Evolutionary conservation across 2,329 filamentous ascomycete species (phyloP), one percentile per base, ranked within the genome.

Genomic region (Capronia americana): DNA sequence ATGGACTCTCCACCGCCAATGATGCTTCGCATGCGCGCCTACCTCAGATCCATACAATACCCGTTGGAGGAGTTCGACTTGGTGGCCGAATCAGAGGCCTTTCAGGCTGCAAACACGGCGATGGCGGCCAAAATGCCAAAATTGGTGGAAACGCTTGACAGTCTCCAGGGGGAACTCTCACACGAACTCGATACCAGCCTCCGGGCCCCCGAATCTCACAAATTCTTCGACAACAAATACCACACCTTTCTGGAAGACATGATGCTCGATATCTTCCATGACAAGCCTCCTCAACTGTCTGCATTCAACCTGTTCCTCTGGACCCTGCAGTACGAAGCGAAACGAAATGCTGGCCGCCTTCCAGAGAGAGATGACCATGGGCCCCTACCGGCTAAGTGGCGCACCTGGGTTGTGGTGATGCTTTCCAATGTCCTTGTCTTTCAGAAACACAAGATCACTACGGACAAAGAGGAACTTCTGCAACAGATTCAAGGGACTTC

Each of bases 211-310:
- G 20, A 51, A 3, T 14, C 23, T 28, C 10, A 26, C 20, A 2
- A 8, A 1, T 51, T 24, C 23, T 51, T 51, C 48, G 14, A 51
- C 0, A 51, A 26, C 11, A 51, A 51, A 10, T 51, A 51, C 24
- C 4, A 51, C 10, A 26, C 48, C 48, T 51, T 24, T 10, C 10
- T 26, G 10, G 48, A 51, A 51, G 23, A 51, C 23, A 51, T 26
- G 23, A 14, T 51, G 23, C 10, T 51, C 23, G 48, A 51, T 2
- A 51, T 24, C 10, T 14, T 12, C 23, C 23, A 24, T 10, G 24
- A 51, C 10, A 51, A 51, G 11, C 48, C 48, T 26, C 48, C 48
- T 51, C 48, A 51, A 51, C 48, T 51, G 5, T 6, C 48, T 24
- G 20, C 48, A 12, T 51, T 51, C 48, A 51, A 51, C 4, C 20